phyloP scores from a whole-genome alignment of 768 basidiomycete species.

The Hysterangium stoloniferum region DNA sequence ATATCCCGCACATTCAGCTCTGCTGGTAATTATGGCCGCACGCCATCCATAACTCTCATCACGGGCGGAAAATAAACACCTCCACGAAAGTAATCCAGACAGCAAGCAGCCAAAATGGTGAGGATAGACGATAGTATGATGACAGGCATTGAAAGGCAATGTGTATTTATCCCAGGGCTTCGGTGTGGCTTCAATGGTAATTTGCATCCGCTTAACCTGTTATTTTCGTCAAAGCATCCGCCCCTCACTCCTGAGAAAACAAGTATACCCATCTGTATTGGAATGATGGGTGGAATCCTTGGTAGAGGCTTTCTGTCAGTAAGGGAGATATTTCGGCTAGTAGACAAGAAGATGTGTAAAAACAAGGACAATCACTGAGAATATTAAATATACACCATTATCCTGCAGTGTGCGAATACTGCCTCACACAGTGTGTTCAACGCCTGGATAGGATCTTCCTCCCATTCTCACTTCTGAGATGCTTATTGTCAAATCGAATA shows the following conservation, averaged over 20 bases:
- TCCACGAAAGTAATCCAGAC: constrained; percentile 83
- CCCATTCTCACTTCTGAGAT: constrained; percentile 93
- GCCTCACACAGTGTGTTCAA: constrained; percentile 96
- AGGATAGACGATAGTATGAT: not conserved
- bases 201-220: constrained; percentile 92
- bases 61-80: constrained; percentile 88
- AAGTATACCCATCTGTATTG: constrained; percentile 90
- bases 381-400: constrained; percentile 62
- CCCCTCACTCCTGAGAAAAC: constrained; percentile 89
- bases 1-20: constrained; percentile 94
- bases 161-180: constrained; percentile 82
- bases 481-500: constrained; percentile 94
- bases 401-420: constrained; percentile 86
- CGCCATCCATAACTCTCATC: constrained; percentile 75
- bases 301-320: constrained; percentile 94
- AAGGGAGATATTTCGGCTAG: constrained; percentile 96
- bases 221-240: constrained; percentile 89
- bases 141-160: constrained; percentile 79
- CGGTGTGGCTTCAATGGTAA: constrained; percentile 86
- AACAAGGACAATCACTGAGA: not conserved
- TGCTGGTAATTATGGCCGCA: constrained; percentile 77
- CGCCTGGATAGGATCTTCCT: constrained; percentile 81
- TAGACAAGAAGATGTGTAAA: not conserved
- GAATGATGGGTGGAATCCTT: constrained; percentile 82
- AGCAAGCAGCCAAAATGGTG: not conserved